Conservation (phyloP, 2,329 filamentous ascomycete species). For the Nothophaeocryptopus gaeumannii region DNA sequence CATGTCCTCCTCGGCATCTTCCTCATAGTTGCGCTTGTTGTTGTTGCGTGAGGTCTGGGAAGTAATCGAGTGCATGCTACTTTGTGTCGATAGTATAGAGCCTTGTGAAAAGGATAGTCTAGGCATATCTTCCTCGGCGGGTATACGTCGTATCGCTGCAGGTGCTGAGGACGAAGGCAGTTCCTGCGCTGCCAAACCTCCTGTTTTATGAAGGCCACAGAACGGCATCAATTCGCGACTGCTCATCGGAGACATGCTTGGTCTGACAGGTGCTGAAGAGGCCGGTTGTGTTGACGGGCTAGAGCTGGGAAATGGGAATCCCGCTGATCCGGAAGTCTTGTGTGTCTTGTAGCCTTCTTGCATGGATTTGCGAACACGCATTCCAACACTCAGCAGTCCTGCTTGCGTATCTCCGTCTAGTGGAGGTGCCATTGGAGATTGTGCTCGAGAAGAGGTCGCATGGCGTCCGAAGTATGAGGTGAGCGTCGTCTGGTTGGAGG, state of each 20-base stretch:
- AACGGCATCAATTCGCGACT: constrained; percentile 70
- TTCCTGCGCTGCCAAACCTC: constrained; percentile 62
- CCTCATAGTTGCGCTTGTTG: constrained; percentile 36
- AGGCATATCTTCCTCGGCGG: constrained; percentile 14
- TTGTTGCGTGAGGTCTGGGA: not conserved
- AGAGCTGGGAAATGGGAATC: constrained; percentile 29
- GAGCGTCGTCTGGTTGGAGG: constrained; percentile 37
- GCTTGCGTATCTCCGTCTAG: constrained; percentile 69
- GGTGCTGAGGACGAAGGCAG: constrained; percentile 28
- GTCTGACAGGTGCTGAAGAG: constrained; percentile 31
- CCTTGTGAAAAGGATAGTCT: constrained; percentile 35
- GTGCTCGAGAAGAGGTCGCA: not conserved
- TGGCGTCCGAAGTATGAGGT: constrained; percentile 42
- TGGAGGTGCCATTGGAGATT: constrained; percentile 41
- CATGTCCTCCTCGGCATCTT: constrained; percentile 37
- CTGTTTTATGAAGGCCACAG: constrained; percentile 74
- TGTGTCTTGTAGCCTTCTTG: constrained; percentile 91
- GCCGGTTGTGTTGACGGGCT: constrained; percentile 29
- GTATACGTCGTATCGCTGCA: constrained; percentile 14
- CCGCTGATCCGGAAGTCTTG: constrained; percentile 34
- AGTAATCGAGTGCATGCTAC: constrained; percentile 32
- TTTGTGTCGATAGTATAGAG: constrained; percentile 40
- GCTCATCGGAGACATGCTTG: constrained; percentile 14
- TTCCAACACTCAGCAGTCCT: constrained; percentile 85
- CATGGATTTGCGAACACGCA: constrained; percentile 90